A percentile compares a stretch with the other conserved stretches of the same genome.
phyloP scores from a whole-genome alignment of 768 basidiomycete genomes.

The Pisolithus marmoratus region DNA sequence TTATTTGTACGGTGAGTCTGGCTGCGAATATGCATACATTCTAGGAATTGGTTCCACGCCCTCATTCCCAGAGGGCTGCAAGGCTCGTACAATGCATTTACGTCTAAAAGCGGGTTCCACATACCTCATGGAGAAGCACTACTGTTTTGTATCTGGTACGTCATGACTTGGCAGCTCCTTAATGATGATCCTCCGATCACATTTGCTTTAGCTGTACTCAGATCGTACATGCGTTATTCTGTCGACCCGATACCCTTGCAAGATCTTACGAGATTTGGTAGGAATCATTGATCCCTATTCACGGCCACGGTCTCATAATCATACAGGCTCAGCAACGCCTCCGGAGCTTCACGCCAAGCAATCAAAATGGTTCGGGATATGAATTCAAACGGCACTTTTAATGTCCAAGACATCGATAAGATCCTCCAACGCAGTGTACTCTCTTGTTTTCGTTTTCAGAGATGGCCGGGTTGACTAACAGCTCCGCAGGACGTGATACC shows the following conservation, averaged over 20 bases:
- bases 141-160: slow-evolving; percentile 72
- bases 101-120: slow-evolving; percentile 56
- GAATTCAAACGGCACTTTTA: slow-evolving; percentile 51
- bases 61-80: slow-evolving; percentile 67
- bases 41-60: not conserved
- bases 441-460: not conserved
- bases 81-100: slow-evolving; percentile 79
- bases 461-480: not conserved
- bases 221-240: slow-evolving; percentile 74
- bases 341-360: slow-evolving; percentile 53
- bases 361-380: slow-evolving; percentile 58
- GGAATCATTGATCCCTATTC: slow-evolving; percentile 7
- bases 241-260: slow-evolving; percentile 83
- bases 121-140: slow-evolving; percentile 82
- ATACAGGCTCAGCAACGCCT: slow-evolving; percentile 67
- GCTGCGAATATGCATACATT: not conserved
- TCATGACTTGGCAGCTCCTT: not conserved
- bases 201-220: slow-evolving; percentile 59
- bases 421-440: slow-evolving; percentile 46
- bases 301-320: not conserved
- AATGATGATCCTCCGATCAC: not conserved
- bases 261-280: slow-evolving; percentile 71
- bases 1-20: slow-evolving; percentile 74
- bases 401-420: slow-evolving; percentile 49
- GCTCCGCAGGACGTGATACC: slow-evolving; percentile 47